Conservation (phyloP, 2,329 filamentous ascomycete genomes). For the Scedosporium minutisporum region DNA sequence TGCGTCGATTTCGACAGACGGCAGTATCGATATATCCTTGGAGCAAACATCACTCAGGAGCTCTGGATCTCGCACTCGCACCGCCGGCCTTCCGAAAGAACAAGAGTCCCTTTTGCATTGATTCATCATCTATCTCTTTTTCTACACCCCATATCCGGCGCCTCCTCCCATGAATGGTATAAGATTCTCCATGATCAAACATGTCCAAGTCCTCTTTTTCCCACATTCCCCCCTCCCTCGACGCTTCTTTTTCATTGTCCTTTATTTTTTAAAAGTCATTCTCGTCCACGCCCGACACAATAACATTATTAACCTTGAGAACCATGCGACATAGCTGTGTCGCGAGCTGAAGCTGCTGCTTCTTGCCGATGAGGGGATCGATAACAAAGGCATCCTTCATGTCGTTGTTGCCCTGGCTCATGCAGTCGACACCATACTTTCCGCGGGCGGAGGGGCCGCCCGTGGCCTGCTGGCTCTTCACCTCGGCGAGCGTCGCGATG, state of each 20-base stretch:
- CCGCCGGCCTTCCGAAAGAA: not conserved
- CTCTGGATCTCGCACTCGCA: not conserved
- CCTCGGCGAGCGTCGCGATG: slow-evolving; percentile 85
- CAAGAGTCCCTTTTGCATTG: not conserved
- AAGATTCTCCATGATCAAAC: not conserved
- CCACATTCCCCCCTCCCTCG: not conserved
- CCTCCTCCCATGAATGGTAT: not conserved
- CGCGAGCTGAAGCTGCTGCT: slow-evolving; percentile 89
- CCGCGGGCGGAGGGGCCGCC: slow-evolving; percentile 39
- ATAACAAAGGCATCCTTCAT: slow-evolving; percentile 99
- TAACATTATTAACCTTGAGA: slow-evolving; percentile 93
- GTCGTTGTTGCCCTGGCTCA: slow-evolving; percentile 88
- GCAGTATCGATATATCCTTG: too few species aligned
- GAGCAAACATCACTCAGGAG: not conserved
- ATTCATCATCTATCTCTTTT: slow-evolving; percentile 1
- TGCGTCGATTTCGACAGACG: too few species aligned
- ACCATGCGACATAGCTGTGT: slow-evolving; percentile 98
- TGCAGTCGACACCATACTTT: slow-evolving; percentile 90
- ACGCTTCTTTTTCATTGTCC: not conserved
- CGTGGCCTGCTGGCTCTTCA: slow-evolving; percentile 96
- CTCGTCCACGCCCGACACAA: slow-evolving; percentile 78
- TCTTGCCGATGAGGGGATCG: slow-evolving; percentile 95
- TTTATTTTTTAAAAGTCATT: slow-evolving; percentile 60
- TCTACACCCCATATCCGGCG: slow-evolving; percentile 1
- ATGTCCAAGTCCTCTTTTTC: not conserved